Evolutionary conservation across 352 stramenopile genomes (phyloP).

Genomic region (Phytophthora sojae): DNA sequence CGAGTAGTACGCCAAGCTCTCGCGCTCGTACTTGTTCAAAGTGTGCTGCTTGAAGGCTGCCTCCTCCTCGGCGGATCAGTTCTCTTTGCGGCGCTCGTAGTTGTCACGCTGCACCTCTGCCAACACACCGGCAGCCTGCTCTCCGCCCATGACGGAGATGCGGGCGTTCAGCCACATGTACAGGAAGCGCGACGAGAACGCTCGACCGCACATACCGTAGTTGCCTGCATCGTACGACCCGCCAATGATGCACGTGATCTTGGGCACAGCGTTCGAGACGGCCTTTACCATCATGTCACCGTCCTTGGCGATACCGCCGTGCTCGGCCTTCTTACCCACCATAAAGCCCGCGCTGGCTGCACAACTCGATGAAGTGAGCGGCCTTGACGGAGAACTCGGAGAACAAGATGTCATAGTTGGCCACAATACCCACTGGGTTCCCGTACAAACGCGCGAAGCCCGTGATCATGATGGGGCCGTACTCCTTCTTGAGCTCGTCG

Average conservation of each 20-base stretch:
- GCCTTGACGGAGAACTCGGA: slow-evolving; percentile 94
- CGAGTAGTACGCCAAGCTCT: slow-evolving; percentile 96
- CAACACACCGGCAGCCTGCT: slow-evolving; percentile 96
- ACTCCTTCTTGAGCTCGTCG: slow-evolving; percentile 98
- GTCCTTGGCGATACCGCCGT: slow-evolving; percentile 98
- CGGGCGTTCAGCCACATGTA: slow-evolving; percentile 98
- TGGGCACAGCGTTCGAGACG: slow-evolving; percentile 95
- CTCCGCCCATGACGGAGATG: slow-evolving; percentile 98
- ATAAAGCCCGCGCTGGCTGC: slow-evolving; percentile 97
- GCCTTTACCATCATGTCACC: slow-evolving; percentile 97
- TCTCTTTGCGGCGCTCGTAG: slow-evolving; percentile 71
- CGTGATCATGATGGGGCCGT: slow-evolving; percentile 97
- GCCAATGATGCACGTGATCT: slow-evolving; percentile 98
- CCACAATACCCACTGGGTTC: slow-evolving; percentile 96
- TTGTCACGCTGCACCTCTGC: slow-evolving; percentile 95
- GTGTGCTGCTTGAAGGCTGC: slow-evolving; percentile 95
- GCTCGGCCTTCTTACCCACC: slow-evolving; percentile 97
- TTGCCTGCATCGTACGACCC: slow-evolving; percentile 97
- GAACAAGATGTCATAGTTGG: slow-evolving; percentile 99
- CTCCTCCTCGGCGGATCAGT: slow-evolving; percentile 84
- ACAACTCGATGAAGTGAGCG: slow-evolving; percentile 98
- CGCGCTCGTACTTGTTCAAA: slow-evolving; percentile 95
- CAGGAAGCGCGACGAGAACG: slow-evolving; percentile 96
- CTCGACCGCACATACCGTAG: slow-evolving; percentile 98
- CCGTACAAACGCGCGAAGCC: slow-evolving; percentile 97